A percentile compares a stretch with the other conserved stretches of the same genome.
Evolutionary conservation across 2,329 filamentous ascomycete genomes (phyloP).

Genomic region (Xylariaceae sp.): DNA sequence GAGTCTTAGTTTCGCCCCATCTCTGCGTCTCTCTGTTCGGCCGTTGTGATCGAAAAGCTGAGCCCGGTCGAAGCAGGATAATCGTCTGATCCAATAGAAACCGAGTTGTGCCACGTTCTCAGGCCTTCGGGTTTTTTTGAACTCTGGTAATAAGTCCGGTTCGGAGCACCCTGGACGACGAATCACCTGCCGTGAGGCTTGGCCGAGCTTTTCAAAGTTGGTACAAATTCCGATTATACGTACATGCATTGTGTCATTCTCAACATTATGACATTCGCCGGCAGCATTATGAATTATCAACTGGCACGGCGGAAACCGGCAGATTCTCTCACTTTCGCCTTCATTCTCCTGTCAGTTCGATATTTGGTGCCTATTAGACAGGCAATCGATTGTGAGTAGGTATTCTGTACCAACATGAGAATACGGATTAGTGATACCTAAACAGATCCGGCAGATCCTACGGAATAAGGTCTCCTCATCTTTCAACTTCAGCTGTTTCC

Average conservation of each 20-base stretch:
- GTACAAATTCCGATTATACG: not conserved
- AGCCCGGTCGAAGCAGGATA: not conserved
- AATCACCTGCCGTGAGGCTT: slow-evolving; percentile 2
- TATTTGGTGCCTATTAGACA: not conserved
- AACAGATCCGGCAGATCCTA: not conserved
- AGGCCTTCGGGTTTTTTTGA: not conserved
- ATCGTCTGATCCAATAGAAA: not conserved
- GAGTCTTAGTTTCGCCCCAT: not conserved
- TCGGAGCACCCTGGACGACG: slow-evolving; percentile 3
- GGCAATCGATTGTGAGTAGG: slow-evolving; percentile 1
- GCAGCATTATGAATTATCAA: slow-evolving; percentile 6
- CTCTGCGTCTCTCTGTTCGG: not conserved
- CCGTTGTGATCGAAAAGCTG: not conserved
- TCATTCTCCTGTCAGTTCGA: slow-evolving; percentile 4
- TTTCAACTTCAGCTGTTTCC: not conserved
- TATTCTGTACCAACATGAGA: too few relatives aligned
- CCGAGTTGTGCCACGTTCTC: slow-evolving; percentile 14
- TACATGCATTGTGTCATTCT: slow-evolving; percentile 7
- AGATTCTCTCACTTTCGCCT: slow-evolving; percentile 1
- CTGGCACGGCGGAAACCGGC: slow-evolving; percentile 8
- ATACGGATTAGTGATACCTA: not conserved
- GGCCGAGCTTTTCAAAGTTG: not conserved
- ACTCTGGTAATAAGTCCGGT: not conserved
- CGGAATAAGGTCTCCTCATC: too few relatives aligned
- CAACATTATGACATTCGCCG: not conserved